These are phyloP conservation scores for Plasmodium inui DNA, from an alignment of 169 alveolate genomes.

Conservation along the genomic window DNA sequence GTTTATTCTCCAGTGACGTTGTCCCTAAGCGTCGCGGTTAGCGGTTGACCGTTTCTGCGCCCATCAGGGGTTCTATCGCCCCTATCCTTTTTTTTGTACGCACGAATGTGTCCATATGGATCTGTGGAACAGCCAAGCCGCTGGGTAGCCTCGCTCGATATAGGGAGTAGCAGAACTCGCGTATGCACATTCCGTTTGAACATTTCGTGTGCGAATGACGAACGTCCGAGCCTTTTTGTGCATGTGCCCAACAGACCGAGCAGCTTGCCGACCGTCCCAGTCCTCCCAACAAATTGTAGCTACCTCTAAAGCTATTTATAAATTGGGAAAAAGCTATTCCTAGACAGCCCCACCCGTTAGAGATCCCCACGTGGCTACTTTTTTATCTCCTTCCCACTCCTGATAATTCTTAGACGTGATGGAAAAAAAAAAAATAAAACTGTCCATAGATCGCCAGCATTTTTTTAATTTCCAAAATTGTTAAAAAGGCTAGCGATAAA, in stretches of 20 bases:
- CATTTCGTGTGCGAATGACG: not conserved
- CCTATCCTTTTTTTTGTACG: slow-evolving; percentile 2
- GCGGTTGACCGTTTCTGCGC: not conserved
- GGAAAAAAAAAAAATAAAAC: slow-evolving; percentile 13
- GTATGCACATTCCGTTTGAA: not conserved
- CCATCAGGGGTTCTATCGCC: not conserved
- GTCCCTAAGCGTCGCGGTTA: not conserved
- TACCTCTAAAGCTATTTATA: not conserved
- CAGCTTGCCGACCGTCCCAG: not conserved
- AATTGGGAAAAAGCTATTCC: not conserved
- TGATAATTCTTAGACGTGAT: not conserved
- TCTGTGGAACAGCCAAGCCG: not conserved
- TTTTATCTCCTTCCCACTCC: not conserved
- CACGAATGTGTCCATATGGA: not conserved
- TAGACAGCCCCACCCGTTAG: not conserved
- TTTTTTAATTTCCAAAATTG: not conserved
- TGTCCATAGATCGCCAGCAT: not conserved
- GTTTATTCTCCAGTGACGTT: slow-evolving; percentile 37
- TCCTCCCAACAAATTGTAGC: not conserved
- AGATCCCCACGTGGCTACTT: not conserved
- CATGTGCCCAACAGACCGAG: not conserved
- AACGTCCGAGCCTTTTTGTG: not conserved
- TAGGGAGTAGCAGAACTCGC: not conserved
- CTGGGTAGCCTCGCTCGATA: not conserved
- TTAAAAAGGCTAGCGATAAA: not conserved